phyloP scores from a whole-genome alignment of 2,329 filamentous ascomycete genomes.

The Mollisiaceae sp. region DNA sequence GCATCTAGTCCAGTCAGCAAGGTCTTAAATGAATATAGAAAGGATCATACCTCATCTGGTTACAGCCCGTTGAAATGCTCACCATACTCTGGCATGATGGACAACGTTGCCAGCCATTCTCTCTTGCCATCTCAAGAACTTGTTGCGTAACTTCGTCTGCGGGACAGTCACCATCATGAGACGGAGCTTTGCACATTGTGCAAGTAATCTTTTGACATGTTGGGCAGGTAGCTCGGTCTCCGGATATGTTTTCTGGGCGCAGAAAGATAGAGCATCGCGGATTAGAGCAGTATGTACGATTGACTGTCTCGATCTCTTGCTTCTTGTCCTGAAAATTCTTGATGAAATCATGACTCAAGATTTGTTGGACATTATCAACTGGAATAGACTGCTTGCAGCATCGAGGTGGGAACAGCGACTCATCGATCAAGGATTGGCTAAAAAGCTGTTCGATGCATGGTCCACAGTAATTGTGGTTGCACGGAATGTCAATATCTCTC shows the following conservation, averaged over 20 bases:
- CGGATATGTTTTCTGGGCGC: conserved; percentile 38
- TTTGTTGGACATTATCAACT: conserved; percentile 6
- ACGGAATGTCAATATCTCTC: conserved; percentile 5
- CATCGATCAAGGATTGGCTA: conserved; percentile 15
- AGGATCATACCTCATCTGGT: conserved; percentile 55
- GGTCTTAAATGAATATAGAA: not conserved
- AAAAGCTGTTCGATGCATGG: conserved; percentile 10
- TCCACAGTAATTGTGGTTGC: conserved; percentile 19
- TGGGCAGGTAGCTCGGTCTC: conserved; percentile 45
- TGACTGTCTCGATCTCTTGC: conserved; percentile 51
- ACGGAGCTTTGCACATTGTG: conserved; percentile 51
- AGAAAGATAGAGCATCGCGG: conserved; percentile 53
- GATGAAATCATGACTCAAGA: conserved; percentile 11
- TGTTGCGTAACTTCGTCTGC: conserved; percentile 44
- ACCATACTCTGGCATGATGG: conserved; percentile 45
- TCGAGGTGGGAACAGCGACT: conserved; percentile 20
- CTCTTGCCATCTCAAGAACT: conserved; percentile 45
- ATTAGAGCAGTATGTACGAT: conserved; percentile 56
- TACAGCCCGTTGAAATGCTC: conserved; percentile 54
- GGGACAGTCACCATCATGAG: conserved; percentile 54
- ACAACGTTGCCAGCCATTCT: conserved; percentile 57
- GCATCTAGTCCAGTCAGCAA: conserved; percentile 44
- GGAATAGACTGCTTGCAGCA: conserved; percentile 19
- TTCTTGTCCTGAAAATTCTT: conserved; percentile 49
- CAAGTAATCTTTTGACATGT: conserved; percentile 53